These are phyloP conservation scores for Mortierella sp. DNA, from an alignment of 371 early-diverging fungal genomes.

Conservation along the genomic window DNA sequence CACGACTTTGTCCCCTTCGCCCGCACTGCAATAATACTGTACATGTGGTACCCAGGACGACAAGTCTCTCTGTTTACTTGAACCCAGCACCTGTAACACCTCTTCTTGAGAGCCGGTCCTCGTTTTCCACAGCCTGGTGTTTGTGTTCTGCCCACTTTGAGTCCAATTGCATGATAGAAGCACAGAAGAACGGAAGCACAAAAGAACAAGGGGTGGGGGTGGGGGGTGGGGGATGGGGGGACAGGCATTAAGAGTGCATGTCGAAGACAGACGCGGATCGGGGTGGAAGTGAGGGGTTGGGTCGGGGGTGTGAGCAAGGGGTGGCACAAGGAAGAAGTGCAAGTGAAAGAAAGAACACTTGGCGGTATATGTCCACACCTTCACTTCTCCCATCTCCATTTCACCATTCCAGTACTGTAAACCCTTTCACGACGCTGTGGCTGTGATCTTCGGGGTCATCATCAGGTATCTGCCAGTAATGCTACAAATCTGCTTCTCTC, in stretches of 20 bases:
- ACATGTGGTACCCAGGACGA: no score
- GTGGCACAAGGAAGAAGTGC: not conserved
- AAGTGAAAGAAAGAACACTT: not conserved
- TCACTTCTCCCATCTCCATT: not conserved
- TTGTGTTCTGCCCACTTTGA: slow-evolving; percentile 8
- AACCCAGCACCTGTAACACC: no score
- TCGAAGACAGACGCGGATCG: not conserved
- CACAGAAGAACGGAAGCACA: slow-evolving; percentile 4
- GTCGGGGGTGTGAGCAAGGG: slow-evolving; percentile 1
- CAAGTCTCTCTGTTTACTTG: not conserved
- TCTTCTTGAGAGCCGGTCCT: no score
- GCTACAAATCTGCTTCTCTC: no score
- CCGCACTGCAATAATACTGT: no score
- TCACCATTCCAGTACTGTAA: not conserved
- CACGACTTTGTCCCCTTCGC: no score
- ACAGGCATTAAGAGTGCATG: no score
- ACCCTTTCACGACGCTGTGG: no score
- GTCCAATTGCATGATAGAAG: slow-evolving; percentile 24
- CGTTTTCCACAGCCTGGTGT: not conserved
- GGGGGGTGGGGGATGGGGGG: not conserved
- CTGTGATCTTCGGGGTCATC: no score
- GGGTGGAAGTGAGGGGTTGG: not conserved
- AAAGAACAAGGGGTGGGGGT: not conserved
- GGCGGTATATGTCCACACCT: no score
- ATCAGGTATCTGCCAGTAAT: no score